Base-by-base conservation (phyloP, 1,284 basidiomycete species). In the Phenoliferia sp. region DNA sequence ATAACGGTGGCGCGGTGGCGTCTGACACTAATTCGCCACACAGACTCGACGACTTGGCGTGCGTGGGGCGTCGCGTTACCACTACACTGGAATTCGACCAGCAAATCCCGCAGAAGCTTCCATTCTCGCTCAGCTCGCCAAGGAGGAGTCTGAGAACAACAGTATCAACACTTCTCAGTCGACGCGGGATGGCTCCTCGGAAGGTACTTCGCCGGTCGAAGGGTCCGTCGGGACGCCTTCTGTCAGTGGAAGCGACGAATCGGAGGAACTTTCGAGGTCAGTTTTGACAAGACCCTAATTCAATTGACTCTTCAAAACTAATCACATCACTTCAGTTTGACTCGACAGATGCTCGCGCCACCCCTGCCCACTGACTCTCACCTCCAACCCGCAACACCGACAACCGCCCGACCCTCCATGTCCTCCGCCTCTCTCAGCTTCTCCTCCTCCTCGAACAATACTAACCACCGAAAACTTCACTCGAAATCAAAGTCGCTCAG, bases 11-110 rank as follows among this genome's bases (percentile, higher is more conserved):
- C n/a, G 57, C 28, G 7, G 10, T 0, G 1, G 10, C n/a, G n/a
- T 6, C 59, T 61, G 36, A 44, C 29, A 57, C n/a, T n/a, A n/a
- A 9, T 12, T 9, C 17, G 15, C 44, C 28, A n/a, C 3, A 28
- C 54, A 65, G 84, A 95, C 92, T 57, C 85, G 93, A 73, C 87
- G 93, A 66, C 80, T 95, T 67, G 92, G 92, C 66, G 91, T 92
- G 66, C 83, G 92, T 78, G 92, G 92, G 64, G 93, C 94, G 82
- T 92, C 87, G 81, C 92, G 92, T 83, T 92, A 92, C 81, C 90
- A 92, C 79, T 92, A 67, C 55, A 16, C 32, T 22, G 36, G 62
- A 57, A 29, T 54, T 34, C 22, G 50, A 19, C 50, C 48, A 12
- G 19, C 33, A 9, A 34, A 54, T n/a, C 32, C 31, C 26, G 44